These are phyloP conservation scores for Casaregolazyma suthepensis DNA, from an alignment of 1,139 yeast genomes.

Conservation along the genomic window DNA sequence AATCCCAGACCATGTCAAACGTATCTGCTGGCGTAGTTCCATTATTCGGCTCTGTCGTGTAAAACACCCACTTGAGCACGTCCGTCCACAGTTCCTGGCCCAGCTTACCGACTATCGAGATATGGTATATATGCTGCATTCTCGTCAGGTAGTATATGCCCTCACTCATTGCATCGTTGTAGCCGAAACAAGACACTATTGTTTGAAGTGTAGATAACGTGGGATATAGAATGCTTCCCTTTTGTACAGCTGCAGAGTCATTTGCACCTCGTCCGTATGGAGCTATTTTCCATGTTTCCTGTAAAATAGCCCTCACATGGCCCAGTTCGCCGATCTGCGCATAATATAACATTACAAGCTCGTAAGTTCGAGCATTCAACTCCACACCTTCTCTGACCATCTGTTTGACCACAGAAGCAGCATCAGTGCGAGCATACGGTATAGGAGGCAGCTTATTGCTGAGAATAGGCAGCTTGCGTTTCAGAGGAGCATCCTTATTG, in stretches of 20 bases:
- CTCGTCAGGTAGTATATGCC: slow-evolving; percentile 25
- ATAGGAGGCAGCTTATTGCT: not conserved
- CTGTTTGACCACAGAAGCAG: slow-evolving; percentile 24
- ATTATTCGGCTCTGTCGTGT: slow-evolving; percentile 22
- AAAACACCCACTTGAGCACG: slow-evolving; percentile 25
- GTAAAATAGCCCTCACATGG: slow-evolving; percentile 20
- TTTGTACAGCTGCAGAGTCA: not conserved
- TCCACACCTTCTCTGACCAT: slow-evolving; percentile 27
- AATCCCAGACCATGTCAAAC: slow-evolving; percentile 27
- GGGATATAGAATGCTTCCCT: slow-evolving; percentile 20
- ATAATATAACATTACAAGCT: slow-evolving; percentile 26
- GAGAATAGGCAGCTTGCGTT: slow-evolving; percentile 2
- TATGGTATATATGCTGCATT: slow-evolving; percentile 21
- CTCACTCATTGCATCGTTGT: slow-evolving; percentile 23
- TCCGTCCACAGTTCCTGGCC: slow-evolving; percentile 26
- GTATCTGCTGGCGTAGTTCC: slow-evolving; percentile 19
- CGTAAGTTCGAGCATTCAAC: slow-evolving; percentile 30
- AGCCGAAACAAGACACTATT: slow-evolving; percentile 29
- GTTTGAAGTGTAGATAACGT: slow-evolving; percentile 25
- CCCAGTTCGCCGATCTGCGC: slow-evolving; percentile 26
- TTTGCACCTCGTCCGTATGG: slow-evolving; percentile 5
- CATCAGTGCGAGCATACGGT: slow-evolving; percentile 16
- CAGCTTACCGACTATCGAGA: slow-evolving; percentile 19
- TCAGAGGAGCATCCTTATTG: slow-evolving; percentile 8
- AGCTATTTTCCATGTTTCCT: slow-evolving; percentile 29